Evolutionary conservation across 2,329 filamentous ascomycete species (phyloP).

Genomic region (Rhynchosporium graminicola): DNA sequence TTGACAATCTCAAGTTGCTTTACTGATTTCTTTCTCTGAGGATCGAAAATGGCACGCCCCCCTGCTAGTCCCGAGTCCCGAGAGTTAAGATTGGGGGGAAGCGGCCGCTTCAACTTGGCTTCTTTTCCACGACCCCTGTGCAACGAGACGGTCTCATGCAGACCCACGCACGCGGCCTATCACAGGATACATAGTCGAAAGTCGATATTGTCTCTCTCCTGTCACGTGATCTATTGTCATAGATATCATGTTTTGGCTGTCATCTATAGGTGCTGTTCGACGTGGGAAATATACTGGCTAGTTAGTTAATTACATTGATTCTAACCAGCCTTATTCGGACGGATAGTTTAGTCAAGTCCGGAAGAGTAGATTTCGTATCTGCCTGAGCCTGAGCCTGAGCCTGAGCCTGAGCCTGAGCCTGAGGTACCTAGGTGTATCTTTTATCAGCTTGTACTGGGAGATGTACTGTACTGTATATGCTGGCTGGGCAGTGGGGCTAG

Average conservation of each 20-base stretch:
- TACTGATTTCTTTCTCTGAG: neutral
- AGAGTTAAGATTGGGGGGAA: neutral
- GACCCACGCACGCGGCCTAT: neutral
- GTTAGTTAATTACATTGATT: no score
- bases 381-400: no score
- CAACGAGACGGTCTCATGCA: neutral
- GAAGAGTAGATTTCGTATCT: no score
- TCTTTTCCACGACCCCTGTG: neutral
- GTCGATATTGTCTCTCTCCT: no score
- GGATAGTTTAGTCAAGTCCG: no score
- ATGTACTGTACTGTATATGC: no score
- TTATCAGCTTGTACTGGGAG: neutral
- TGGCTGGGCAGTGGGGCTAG: no score
- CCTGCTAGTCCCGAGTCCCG: constrained; percentile 6
- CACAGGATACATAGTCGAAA: no score
- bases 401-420: neutral
- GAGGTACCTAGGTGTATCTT: neutral
- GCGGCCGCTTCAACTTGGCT: neutral
- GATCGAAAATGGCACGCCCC: neutral
- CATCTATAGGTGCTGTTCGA: no score
- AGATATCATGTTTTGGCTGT: no score
- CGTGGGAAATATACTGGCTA: no score
- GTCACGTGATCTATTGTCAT: neutral
- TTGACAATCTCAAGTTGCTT: neutral
- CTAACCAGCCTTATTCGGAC: no score